phyloP scores from a whole-genome alignment of 108 stramenopile species.

The Pseudonitzschia pungens region DNA sequence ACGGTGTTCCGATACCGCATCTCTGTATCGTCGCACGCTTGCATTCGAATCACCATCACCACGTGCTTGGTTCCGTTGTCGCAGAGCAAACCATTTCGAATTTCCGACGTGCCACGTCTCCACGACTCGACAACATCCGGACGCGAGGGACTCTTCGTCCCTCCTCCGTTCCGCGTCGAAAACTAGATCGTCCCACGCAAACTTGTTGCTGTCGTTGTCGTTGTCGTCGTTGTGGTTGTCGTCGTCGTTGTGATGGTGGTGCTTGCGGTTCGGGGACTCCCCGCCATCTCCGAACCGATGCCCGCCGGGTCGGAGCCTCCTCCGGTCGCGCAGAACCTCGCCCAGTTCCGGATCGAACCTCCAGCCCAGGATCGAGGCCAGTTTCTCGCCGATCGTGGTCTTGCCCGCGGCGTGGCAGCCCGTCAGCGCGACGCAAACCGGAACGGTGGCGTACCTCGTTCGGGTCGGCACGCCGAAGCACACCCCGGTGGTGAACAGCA shows the following conservation, averaged over 20 bases:
- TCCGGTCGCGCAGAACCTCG: slow-evolving; percentile 11
- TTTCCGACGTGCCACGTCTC: slow-evolving; percentile 46
- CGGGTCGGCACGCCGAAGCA: no score
- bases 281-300: slow-evolving; percentile 37
- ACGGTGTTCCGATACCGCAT: slow-evolving; percentile 14
- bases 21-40: not conserved
- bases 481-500: no score
- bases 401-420: slow-evolving; percentile 36
- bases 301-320: slow-evolving; percentile 18
- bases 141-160: not conserved
- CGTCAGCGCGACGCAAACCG: slow-evolving; percentile 20
- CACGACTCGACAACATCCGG: slow-evolving; percentile 17
- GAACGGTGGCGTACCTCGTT: not conserved
- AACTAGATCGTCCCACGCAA: slow-evolving; percentile 32
- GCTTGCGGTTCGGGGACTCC: not conserved
- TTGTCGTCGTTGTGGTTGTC: not conserved
- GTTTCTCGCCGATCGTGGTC: slow-evolving; percentile 19
- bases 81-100: slow-evolving; percentile 23
- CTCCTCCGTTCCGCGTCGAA: slow-evolving; percentile 15
- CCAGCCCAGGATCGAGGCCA: slow-evolving; percentile 10
- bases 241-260: not conserved
- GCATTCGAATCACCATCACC: no score
- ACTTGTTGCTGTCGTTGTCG: not conserved
- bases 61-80: slow-evolving; percentile 7
- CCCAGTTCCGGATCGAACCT: slow-evolving; percentile 35